Evolutionary conservation across 2,329 filamentous ascomycete species (phyloP).

Genomic region (Exserohilum rostratum): DNA sequence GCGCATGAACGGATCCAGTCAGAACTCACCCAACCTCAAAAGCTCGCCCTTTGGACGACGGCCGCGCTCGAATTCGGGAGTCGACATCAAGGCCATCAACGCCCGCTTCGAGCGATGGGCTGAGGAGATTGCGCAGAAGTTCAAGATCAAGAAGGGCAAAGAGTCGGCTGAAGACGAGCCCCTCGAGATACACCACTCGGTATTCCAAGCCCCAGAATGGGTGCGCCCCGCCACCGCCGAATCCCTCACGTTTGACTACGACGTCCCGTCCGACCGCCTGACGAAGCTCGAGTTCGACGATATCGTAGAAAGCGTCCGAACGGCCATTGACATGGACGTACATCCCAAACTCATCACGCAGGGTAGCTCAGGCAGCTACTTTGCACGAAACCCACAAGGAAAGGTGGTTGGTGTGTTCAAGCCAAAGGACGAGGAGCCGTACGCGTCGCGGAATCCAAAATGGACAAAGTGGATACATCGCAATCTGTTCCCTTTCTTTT

Average conservation of each 20-base stretch:
- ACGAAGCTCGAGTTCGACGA: constrained; percentile 82
- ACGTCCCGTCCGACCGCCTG: constrained; percentile 69
- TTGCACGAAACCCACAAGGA: constrained; percentile 87
- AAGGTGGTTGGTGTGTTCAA: constrained; percentile 99
- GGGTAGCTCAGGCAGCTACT: constrained; percentile 97
- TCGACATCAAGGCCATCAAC: constrained; percentile 98
- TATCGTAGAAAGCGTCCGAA: constrained; percentile 85
- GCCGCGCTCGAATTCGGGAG: constrained; percentile 78
- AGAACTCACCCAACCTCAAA: constrained; percentile 41
- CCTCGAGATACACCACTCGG: constrained; percentile 94
- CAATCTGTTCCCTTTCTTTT: constrained; percentile 96
- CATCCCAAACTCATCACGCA: constrained; percentile 97
- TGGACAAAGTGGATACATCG: constrained; percentile 99
- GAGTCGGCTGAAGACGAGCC: constrained; percentile 77
- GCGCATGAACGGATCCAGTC: constrained; percentile 46
- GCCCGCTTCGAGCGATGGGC: constrained; percentile 94
- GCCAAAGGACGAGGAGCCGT: constrained; percentile 98
- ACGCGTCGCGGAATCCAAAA: constrained; percentile 94
- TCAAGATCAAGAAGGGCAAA: constrained; percentile 82
- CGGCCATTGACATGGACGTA: constrained; percentile 86
- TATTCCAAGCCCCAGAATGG: constrained; percentile 92
- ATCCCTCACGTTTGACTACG: constrained; percentile 65
- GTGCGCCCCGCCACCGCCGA: constrained; percentile 80
- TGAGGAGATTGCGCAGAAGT: constrained; percentile 95
- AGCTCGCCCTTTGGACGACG: constrained; percentile 49